phyloP scores from a whole-genome alignment of 148 eudicot species.

The Chenopodium suecicum region DNA sequence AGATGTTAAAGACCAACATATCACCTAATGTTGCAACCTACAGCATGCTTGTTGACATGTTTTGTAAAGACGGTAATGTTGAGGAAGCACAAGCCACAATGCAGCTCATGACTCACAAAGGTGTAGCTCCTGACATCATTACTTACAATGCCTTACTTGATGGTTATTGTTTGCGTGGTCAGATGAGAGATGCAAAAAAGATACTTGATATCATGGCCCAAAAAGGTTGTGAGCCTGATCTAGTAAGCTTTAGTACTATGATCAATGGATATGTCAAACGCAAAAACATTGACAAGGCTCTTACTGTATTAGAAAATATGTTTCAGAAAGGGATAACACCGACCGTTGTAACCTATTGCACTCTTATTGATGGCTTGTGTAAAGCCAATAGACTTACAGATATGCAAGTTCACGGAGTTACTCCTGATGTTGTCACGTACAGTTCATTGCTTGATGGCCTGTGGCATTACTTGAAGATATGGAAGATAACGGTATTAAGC shows the following conservation, averaged over 20 bases:
- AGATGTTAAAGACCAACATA: background rate
- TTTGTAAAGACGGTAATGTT: constrained; percentile 1
- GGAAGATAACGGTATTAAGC: constrained; percentile 5
- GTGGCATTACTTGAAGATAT: background rate
- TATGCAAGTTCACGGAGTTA: constrained; percentile 12
- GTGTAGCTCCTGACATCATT: background rate
- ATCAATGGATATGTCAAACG: constrained; percentile 19
- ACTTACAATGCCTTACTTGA: constrained; percentile 1
- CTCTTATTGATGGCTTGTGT: constrained; percentile 20
- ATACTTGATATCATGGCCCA: constrained; percentile 2
- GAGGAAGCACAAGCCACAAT: background rate
- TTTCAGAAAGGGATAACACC: constrained; percentile 3
- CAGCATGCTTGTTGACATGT: background rate
- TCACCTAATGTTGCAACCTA: background rate
- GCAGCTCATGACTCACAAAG: background rate
- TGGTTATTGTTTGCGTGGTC: constrained; percentile 27
- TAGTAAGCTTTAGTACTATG: constrained; percentile 7
- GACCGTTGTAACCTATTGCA: background rate
- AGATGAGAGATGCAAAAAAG: constrained; percentile 6
- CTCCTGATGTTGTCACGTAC: constrained; percentile 5
- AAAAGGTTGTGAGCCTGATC: constrained; percentile 1
- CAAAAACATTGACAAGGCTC: constrained; percentile 10
- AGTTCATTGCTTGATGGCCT: constrained; percentile 24
- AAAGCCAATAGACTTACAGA: background rate
- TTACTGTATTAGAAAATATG: constrained; percentile 2